phyloP scores from a whole-genome alignment of 257 asterid genomes.

The Henckelia pumila region DNA sequence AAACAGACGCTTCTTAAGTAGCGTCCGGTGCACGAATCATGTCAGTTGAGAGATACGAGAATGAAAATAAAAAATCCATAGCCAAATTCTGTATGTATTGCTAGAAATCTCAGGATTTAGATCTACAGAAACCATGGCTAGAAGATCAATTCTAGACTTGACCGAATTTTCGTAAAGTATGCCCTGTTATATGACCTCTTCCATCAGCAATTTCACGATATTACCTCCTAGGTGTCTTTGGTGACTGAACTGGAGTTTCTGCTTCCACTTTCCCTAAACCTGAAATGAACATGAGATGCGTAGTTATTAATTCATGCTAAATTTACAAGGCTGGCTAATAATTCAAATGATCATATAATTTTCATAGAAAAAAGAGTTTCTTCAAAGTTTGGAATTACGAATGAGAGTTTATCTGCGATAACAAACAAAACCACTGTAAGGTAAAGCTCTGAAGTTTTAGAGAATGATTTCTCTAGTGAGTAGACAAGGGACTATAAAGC shows the following conservation, averaged over 20 bases:
- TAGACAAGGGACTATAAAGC: neutral
- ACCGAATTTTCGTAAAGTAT: conserved; percentile 5
- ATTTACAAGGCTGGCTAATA: conserved; percentile 14
- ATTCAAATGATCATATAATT: conserved; percentile 14
- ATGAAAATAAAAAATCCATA: conserved; percentile 4
- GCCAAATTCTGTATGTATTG: neutral
- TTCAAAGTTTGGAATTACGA: conserved; percentile 1
- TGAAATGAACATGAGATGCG: conserved; percentile 31
- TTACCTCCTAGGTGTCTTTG: conserved; percentile 59
- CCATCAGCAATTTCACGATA: conserved; percentile 9
- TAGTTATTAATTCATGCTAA: conserved; percentile 23
- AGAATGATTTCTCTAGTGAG: conserved; percentile 5
- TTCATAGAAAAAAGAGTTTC: neutral
- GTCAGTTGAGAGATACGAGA: neutral
- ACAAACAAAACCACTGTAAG: neutral
- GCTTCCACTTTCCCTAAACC: conserved; percentile 80
- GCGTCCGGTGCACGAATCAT: neutral
- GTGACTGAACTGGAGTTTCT: conserved; percentile 77
- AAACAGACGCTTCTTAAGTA: neutral
- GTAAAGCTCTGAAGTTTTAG: neutral
- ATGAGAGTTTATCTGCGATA: conserved; percentile 18
- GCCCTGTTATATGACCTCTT: conserved; percentile 14
- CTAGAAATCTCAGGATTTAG: conserved; percentile 8
- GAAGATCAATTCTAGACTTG: conserved; percentile 11
- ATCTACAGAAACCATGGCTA: conserved; percentile 5